Base-by-base conservation (phyloP, 306 rosid species). In the Begonia loranthoides region DNA sequence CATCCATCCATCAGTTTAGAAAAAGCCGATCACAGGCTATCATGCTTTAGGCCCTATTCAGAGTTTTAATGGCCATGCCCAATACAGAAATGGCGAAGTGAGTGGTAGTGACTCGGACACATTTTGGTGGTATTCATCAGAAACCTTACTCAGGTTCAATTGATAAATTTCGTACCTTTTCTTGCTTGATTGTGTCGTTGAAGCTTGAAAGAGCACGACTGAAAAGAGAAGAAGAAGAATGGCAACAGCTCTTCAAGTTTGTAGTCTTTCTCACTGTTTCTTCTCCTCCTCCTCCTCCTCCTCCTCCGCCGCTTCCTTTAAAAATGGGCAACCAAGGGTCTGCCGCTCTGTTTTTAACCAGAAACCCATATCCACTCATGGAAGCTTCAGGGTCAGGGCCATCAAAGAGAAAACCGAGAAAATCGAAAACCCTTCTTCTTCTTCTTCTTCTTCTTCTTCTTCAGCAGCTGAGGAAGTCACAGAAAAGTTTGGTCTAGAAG, bases 401-500 rank as follows among this genome's bases (percentile, higher is more conserved):
- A 65, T 84, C 46, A 74, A 51, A 63, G 80, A 84, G 80, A 84
- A 81, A 71, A 79, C 87, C 1, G 94, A 82, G 61, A 74, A 84
- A 73, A 72, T 67, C 34, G 61, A 84, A 63, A 61, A 17, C 79
- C 70, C 92, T 12, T 65, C 70, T 53, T 53, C 83, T 16, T 49
- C 80, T 44, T 15, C 76, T 38, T 61, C 93, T 3, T 11, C 73
- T 56, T 57, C 65, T 39, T 15, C 55, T 38, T 19, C 50, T 24
- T 51, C 71, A 71, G 74, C 88, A 45, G 74, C 83, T 10, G 97
- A 89, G 12, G 93, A 84, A 45, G 64, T 89, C 41, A 75, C 97
- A 11, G 72, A 77, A 58, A 89, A 89, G 60, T 89, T 77, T 57
- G 97, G 95, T 41, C 95, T 89, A 55, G 95, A 89, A 71, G 94